Conservation (phyloP, 352 stramenopile genomes). For the Phytophthora colocasiae region DNA sequence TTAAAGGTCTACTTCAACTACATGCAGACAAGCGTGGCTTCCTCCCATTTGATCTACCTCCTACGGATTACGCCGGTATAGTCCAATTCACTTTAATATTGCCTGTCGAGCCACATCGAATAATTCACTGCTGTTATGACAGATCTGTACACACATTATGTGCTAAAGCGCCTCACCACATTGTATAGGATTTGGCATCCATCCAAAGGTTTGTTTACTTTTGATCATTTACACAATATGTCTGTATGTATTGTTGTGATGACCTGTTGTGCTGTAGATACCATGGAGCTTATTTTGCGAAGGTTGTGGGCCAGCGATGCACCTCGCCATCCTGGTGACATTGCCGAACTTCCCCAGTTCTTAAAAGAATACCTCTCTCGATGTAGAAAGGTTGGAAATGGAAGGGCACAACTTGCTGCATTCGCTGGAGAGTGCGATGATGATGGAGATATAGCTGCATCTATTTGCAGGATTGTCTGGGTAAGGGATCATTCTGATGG, state of each 20-base stretch:
- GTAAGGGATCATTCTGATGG: constrained; percentile 28
- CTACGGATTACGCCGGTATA: constrained; percentile 30
- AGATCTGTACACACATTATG: constrained; percentile 44
- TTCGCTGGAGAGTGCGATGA: constrained; percentile 29
- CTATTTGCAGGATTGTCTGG: constrained; percentile 59
- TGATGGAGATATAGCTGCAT: constrained; percentile 34
- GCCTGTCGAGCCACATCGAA: not conserved
- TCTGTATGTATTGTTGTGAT: not conserved
- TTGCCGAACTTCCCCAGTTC: constrained; percentile 46
- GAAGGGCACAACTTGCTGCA: constrained; percentile 20
- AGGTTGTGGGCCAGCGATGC: constrained; percentile 38
- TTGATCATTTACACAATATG: not conserved
- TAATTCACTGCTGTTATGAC: constrained; percentile 11
- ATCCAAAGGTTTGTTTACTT: constrained; percentile 30
- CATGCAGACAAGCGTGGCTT: constrained; percentile 42
- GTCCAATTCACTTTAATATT: not conserved
- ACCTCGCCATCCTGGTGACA: constrained; percentile 9
- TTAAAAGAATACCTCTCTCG: constrained; percentile 34
- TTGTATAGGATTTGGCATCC: constrained; percentile 47
- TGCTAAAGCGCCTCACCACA: constrained; percentile 41
- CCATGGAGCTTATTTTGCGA: constrained; percentile 44
- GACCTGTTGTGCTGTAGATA: constrained; percentile 25
- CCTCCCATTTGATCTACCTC: constrained; percentile 41
- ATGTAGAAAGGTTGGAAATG: constrained; percentile 29
- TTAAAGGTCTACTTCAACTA: constrained; percentile 52